These are phyloP conservation scores for Boeremia exigua DNA, from an alignment of 2,329 filamentous ascomycete genomes.

Conservation along the genomic window DNA sequence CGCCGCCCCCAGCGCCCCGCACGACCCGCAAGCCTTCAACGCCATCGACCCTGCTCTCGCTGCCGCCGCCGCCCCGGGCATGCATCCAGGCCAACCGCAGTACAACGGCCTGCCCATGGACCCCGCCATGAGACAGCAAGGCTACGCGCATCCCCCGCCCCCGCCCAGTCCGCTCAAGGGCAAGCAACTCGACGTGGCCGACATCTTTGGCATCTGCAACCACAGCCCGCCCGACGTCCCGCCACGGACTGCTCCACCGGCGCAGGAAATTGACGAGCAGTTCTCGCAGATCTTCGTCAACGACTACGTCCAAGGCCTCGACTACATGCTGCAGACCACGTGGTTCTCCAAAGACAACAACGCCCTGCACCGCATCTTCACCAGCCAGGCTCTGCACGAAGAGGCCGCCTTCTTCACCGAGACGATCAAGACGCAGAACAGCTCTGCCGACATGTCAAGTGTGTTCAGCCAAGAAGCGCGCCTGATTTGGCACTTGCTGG, in stretches of 20 bases:
- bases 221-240: conserved; percentile 47
- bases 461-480: conserved; percentile 63
- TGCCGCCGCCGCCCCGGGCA: conserved; percentile 52
- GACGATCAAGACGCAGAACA: conserved; percentile 37
- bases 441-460: conserved; percentile 38
- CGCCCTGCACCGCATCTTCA: conserved; percentile 55
- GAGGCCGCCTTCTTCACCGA: conserved; percentile 45
- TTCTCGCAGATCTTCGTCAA: conserved; percentile 43
- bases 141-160: conserved; percentile 21
- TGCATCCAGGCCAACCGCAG: conserved; percentile 36
- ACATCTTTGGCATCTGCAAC: conserved; percentile 45
- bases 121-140: conserved; percentile 38
- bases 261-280: conserved; percentile 41
- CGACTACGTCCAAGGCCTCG: conserved; percentile 44
- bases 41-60: conserved; percentile 70
- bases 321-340: conserved; percentile 66
- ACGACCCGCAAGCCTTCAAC: conserved; percentile 58
- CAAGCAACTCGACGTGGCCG: conserved; percentile 40
- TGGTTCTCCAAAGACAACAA: conserved; percentile 74
- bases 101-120: conserved; percentile 44
- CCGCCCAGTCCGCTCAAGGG: conserved; percentile 41
- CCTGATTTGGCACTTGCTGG: conserved; percentile 66
- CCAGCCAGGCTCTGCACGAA: conserved; percentile 51
- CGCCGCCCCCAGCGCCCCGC: conserved; percentile 45
- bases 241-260: conserved; percentile 32